Evolutionary conservation across 164 flowering plant species (phyloP).

Genomic region (Houttuynia cordata): DNA sequence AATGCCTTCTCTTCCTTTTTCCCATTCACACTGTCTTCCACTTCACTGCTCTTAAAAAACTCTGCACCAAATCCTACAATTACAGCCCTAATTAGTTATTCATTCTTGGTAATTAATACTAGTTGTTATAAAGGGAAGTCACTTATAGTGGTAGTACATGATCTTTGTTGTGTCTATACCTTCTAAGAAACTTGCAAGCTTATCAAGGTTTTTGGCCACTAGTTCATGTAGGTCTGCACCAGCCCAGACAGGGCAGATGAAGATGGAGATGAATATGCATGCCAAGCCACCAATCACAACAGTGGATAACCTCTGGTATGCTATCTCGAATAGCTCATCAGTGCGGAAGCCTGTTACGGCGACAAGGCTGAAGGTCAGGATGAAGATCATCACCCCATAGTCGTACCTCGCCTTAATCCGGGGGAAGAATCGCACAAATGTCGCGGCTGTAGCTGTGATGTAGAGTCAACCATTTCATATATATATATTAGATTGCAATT

Average conservation of each 20-base stretch:
- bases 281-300: slow-evolving; percentile 44
- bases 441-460: slow-evolving; percentile 39
- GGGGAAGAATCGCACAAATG: slow-evolving; percentile 61
- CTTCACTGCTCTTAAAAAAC: slow-evolving; percentile 21
- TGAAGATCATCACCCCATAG: slow-evolving; percentile 64
- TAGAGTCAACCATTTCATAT: background rate
- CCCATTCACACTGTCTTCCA: slow-evolving; percentile 11
- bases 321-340: slow-evolving; percentile 39
- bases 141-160: background rate
- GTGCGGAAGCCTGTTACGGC: slow-evolving; percentile 59
- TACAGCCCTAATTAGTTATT: background rate
- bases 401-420: slow-evolving; percentile 57
- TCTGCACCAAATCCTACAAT: slow-evolving; percentile 50
- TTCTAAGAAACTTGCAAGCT: slow-evolving; percentile 56
- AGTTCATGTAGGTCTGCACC: slow-evolving; percentile 71
- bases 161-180: slow-evolving; percentile 20
- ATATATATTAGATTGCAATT: no score
- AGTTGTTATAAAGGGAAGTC: no score
- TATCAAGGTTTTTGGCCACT: slow-evolving; percentile 49
- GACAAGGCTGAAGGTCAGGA: slow-evolving; percentile 66
- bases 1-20: slow-evolving; percentile 24
- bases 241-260: slow-evolving; percentile 78
- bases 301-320: slow-evolving; percentile 51
- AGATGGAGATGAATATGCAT: slow-evolving; percentile 40
- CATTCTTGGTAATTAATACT: background rate